Base-by-base conservation (phyloP, 306 rosid genomes). In the Quercus ilex region DNA sequence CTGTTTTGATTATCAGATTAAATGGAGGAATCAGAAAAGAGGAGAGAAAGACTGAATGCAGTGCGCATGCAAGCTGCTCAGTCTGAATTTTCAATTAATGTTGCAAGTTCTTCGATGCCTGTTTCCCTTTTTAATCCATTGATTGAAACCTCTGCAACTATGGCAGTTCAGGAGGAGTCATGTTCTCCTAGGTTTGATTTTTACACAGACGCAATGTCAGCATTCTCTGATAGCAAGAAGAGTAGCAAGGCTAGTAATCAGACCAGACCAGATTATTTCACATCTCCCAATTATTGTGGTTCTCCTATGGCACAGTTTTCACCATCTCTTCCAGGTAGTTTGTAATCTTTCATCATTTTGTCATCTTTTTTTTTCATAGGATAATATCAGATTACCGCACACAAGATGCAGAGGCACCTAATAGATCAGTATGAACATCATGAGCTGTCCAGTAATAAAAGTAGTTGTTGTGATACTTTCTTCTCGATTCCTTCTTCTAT, bases 181-280 rank as follows among this genome's bases (percentile, higher is more conserved):
- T 52, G 78, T 76, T 69, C 93, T 63, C 88, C 90, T 11, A 86
- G 99, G 85, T 95, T 95, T 85, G 97, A 89, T 77, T 92, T 74
- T 69, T 95, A 95, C 83, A 92, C 99, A 2, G 93, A 95, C 76
- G 97, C 98, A 13, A 90, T 92, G 99, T 64, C 92, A 33, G 97
- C 98, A 58, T 95, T 92, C 87, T 86, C 92, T 77, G 74, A 89
- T 12, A 83, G 80, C 80, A 91, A 73, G 83, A 86, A 75, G 76
- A 83, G 80, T 79, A 55, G 76, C 77, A 85, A 56, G 64, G 46
- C 46, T 23, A 65, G 28, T 65, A 68, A 70, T 46, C 93, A 79
- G 75, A 25, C 67, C 64, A 76, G 77, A 35, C 79, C 84, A 0
- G 82, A 76, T 84, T 51, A 73, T 85, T 84, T 76, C 38, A 75